A percentile compares a stretch with the other conserved stretches of the same genome.
phyloP scores from a whole-genome alignment of 2,329 filamentous ascomycete species.

The Alternaria tenuissima region DNA sequence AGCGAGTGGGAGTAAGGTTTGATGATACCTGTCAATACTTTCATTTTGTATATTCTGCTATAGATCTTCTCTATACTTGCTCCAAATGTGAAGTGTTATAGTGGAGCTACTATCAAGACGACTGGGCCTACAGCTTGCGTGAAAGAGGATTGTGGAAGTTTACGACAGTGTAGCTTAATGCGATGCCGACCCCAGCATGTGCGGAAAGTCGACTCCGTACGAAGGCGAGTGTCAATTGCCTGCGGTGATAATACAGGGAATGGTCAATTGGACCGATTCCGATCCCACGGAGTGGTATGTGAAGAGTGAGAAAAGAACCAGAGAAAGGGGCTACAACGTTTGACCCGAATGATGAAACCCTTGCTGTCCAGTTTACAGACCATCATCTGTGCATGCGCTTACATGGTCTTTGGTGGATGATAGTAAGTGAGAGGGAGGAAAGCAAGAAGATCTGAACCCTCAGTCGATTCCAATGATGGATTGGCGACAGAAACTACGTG shows the following conservation, averaged over 20 bases:
- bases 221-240: background rate
- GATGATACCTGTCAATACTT: background rate
- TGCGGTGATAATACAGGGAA: background rate
- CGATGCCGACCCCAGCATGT: conserved; percentile 3
- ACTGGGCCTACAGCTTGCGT: background rate
- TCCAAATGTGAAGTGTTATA: background rate
- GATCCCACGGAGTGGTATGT: background rate
- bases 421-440: background rate
- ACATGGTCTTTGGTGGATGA: background rate
- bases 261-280: background rate
- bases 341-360: background rate
- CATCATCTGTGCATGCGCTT: background rate
- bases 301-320: background rate
- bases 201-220: conserved; percentile 3
- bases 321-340: conserved; percentile 1
- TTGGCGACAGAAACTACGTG: background rate
- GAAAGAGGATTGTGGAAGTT: background rate
- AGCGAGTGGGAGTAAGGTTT: background rate
- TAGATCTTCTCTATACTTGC: background rate
- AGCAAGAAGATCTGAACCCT: background rate
- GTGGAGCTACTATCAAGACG: background rate
- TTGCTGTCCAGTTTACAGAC: background rate
- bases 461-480: background rate
- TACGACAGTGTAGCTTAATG: conserved; percentile 2
- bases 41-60: background rate